Evolutionary conservation across 352 stramenopile species (phyloP), one percentile per base, ranked within the genome.

Genomic region (Plasmopara halstedii): DNA sequence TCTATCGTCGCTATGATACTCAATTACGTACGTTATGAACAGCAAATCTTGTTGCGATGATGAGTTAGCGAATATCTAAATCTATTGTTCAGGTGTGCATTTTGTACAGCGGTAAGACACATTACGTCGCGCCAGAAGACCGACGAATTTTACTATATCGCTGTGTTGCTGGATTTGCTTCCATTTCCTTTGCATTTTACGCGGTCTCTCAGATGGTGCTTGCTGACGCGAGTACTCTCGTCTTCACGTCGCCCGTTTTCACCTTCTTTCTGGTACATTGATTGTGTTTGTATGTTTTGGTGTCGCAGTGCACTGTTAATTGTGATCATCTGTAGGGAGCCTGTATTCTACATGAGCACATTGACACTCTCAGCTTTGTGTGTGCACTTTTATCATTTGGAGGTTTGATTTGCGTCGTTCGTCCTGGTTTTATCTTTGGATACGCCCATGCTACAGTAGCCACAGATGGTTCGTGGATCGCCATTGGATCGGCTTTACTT

Each of bases 181-280:
- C 79, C 42, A 86, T 90, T 40, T 73, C 67, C 39, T 82, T 86
- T 41, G 73, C 64, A 8, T 90, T 90, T 52, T 87, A 83, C 53
- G 73, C 79, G 1, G 40, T 90, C 8, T 84, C 75, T 13, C 76
- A 88, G 53, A 85, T 90, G 73, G 75, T 85, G 43, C 62, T 90
- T 2, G 79, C 79, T 4, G 79, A 91, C 35, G 62, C 67, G 7
- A 88, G 73, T 38, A 66, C 79, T 11, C 59, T 88, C n/a, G 51
- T 91, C 17, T 91, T 91, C 46, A 86, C 70, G 0, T 83, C 62
- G 14, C 79, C 79, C 3, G 58, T 88, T 23, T 69, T 86, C 38
- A 87, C 75, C 3, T 85, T 83, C 53, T 74, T 86, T 43, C 50
- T 89, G 22, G 79, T 90, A 56, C n/a, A 21, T 15, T 1, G 62